Percentiles rank a stretch among this genome's conserved stretches.
These are phyloP conservation scores for Colletotrichum magnum DNA, from an alignment of 2,329 filamentous ascomycete genomes.

Conservation along the genomic window DNA sequence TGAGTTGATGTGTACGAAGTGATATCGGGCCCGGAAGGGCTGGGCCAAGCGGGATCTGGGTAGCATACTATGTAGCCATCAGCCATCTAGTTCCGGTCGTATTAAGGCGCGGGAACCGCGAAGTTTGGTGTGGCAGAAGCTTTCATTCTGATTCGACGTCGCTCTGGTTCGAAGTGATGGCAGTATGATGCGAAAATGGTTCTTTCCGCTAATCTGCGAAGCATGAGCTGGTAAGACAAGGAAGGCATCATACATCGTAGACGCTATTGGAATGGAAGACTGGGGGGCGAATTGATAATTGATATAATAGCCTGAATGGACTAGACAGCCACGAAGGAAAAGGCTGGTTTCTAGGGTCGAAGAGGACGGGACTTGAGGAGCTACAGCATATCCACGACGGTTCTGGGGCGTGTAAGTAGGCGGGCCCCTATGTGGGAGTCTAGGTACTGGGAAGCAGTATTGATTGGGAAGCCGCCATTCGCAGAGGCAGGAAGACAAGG, in stretches of 20 bases:
- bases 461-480: background rate
- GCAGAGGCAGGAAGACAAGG: background rate
- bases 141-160: conserved; percentile 21
- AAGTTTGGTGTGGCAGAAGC: background rate
- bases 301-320: background rate
- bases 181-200: conserved; percentile 27
- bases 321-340: background rate
- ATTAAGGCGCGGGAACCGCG: conserved; percentile 10
- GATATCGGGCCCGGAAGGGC: background rate
- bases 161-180: conserved; percentile 34
- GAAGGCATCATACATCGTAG: background rate
- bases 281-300: conserved; percentile 25
- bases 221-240: conserved; percentile 4
- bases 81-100: conserved; percentile 2
- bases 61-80: conserved; percentile 4
- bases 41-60: background rate
- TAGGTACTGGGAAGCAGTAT: background rate
- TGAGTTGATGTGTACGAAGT: conserved; percentile 16
- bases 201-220: background rate
- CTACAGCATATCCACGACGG: no score
- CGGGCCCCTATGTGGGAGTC: background rate
- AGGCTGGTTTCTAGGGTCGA: no score
- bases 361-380: no score
- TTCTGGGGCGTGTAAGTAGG: no score
- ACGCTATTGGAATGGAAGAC: conserved; percentile 5